A percentile compares a stretch with the other conserved stretches of the same genome.
These are phyloP conservation scores for Westerdykella ornata DNA, from an alignment of 2,329 filamentous ascomycete species.

Conservation along the genomic window DNA sequence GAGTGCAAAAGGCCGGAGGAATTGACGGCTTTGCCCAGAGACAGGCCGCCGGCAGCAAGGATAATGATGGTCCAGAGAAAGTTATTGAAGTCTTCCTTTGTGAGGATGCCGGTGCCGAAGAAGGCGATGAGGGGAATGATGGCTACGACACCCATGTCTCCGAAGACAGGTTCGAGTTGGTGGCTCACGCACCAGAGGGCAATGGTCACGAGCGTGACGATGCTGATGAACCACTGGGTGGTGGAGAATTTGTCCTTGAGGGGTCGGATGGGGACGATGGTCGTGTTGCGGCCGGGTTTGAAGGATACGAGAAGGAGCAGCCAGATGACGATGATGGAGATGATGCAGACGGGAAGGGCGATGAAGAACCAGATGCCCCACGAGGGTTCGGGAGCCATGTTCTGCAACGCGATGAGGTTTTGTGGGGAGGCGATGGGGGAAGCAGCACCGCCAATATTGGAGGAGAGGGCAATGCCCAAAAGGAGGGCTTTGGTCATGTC, in stretches of 20 bases:
- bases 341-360: constrained; percentile 81
- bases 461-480: constrained; percentile 87
- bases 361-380: constrained; percentile 99
- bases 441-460: constrained; percentile 92
- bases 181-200: constrained; percentile 87
- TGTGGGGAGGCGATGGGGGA: constrained; percentile 96
- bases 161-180: constrained; percentile 78
- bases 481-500: constrained; percentile 93
- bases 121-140: constrained; percentile 94
- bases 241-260: constrained; percentile 84
- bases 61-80: constrained; percentile 99
- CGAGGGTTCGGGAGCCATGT: constrained; percentile 85
- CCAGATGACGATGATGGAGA: constrained; percentile 88
- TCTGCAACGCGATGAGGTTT: constrained; percentile 91
- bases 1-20: constrained; percentile 88
- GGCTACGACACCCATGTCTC: constrained; percentile 97
- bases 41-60: constrained; percentile 84
- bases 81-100: constrained; percentile 99
- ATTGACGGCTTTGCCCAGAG: constrained; percentile 88
- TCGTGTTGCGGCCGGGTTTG: constrained; percentile 74
- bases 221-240: constrained; percentile 85
- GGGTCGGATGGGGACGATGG: constrained; percentile 83
- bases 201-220: constrained; percentile 79
- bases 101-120: constrained; percentile 92
- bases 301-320: constrained; percentile 76